A percentile compares a stretch with the other conserved stretches of the same genome.
phyloP scores from a whole-genome alignment of 495 filamentous ascomycete genomes.

The Penicillium longicatenatum region DNA sequence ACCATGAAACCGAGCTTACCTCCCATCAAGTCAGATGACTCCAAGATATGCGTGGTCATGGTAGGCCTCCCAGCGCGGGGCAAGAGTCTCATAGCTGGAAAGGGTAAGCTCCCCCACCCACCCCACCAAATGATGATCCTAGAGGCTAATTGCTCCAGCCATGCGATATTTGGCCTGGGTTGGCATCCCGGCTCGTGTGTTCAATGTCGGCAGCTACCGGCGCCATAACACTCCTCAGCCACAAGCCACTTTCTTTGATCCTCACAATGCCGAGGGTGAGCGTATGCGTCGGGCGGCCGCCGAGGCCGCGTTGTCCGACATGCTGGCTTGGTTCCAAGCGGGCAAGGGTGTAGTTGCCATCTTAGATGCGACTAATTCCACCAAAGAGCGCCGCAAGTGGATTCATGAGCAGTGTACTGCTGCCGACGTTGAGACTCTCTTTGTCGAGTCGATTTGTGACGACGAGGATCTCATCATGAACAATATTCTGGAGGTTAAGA shows the following conservation, averaged over 20 bases:
- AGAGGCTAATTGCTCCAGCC: slow-evolving; percentile 51
- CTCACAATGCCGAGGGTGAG: slow-evolving; percentile 83
- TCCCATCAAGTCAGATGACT: slow-evolving; percentile 80
- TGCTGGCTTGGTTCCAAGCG: slow-evolving; percentile 84
- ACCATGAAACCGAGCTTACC: slow-evolving; percentile 20
- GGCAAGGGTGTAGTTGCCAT: slow-evolving; percentile 81
- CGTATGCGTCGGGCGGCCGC: slow-evolving; percentile 83
- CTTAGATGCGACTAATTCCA: slow-evolving; percentile 94
- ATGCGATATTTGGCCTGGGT: slow-evolving; percentile 96
- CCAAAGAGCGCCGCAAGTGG: slow-evolving; percentile 85
- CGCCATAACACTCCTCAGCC: slow-evolving; percentile 84
- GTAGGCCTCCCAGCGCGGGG: slow-evolving; percentile 93
- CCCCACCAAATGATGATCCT: background rate
- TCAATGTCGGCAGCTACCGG: slow-evolving; percentile 96
- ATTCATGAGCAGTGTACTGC: slow-evolving; percentile 72
- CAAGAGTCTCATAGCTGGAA: slow-evolving; percentile 96
- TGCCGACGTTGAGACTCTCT: slow-evolving; percentile 84
- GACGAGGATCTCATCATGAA: slow-evolving; percentile 92
- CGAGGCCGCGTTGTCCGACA: slow-evolving; percentile 85
- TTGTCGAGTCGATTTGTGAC: slow-evolving; percentile 95
- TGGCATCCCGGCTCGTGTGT: slow-evolving; percentile 85
- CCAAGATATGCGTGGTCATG: slow-evolving; percentile 98
- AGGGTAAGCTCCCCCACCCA: slow-evolving; percentile 60
- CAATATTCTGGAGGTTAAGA: slow-evolving; percentile 98
- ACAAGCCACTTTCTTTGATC: slow-evolving; percentile 90